These are phyloP conservation scores for Aspergillus ostianus DNA, from an alignment of 495 filamentous ascomycete species.

Conservation along the genomic window DNA sequence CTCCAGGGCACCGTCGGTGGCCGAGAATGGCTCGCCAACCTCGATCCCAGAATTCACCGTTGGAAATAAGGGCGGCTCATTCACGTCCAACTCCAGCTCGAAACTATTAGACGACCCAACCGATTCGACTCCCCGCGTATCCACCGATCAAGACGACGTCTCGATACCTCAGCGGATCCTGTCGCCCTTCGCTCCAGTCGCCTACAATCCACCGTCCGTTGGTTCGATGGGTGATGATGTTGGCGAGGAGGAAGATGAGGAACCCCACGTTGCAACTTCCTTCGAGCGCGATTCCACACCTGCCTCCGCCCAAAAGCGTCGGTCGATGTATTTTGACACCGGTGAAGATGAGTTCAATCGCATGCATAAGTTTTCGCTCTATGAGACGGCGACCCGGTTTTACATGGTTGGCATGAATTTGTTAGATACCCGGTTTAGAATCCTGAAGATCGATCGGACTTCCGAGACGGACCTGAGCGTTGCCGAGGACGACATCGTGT, in stretches of 20 bases:
- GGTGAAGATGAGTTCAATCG: slow-evolving; percentile 70
- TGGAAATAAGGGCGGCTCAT: slow-evolving; percentile 13
- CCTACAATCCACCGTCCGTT: slow-evolving; percentile 27
- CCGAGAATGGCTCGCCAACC: slow-evolving; percentile 14
- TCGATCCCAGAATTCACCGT: slow-evolving; percentile 11
- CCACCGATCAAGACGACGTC: slow-evolving; percentile 19
- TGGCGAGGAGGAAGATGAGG: slow-evolving; percentile 40
- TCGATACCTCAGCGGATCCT: slow-evolving; percentile 10
- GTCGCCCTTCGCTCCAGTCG: slow-evolving; percentile 23
- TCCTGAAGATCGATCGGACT: slow-evolving; percentile 92
- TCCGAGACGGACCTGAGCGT: slow-evolving; percentile 77
- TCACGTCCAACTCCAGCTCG: slow-evolving; percentile 15
- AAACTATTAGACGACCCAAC: slow-evolving; percentile 16
- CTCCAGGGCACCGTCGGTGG: slow-evolving; percentile 18
- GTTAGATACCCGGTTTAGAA: slow-evolving; percentile 80
- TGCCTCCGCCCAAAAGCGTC: slow-evolving; percentile 42
- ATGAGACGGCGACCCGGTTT: slow-evolving; percentile 88
- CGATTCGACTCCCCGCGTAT: slow-evolving; percentile 7
- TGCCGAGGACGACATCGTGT: slow-evolving; percentile 90
- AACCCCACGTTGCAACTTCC: slow-evolving; percentile 41
- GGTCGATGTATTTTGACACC: slow-evolving; percentile 52
- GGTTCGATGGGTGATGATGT: slow-evolving; percentile 28
- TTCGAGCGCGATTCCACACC: slow-evolving; percentile 43
- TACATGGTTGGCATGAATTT: slow-evolving; percentile 93
- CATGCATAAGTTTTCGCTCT: slow-evolving; percentile 94